Evolutionary conservation across 2,329 filamentous ascomycete species (phyloP).

Genomic region (Hyphodiscus sp.): DNA sequence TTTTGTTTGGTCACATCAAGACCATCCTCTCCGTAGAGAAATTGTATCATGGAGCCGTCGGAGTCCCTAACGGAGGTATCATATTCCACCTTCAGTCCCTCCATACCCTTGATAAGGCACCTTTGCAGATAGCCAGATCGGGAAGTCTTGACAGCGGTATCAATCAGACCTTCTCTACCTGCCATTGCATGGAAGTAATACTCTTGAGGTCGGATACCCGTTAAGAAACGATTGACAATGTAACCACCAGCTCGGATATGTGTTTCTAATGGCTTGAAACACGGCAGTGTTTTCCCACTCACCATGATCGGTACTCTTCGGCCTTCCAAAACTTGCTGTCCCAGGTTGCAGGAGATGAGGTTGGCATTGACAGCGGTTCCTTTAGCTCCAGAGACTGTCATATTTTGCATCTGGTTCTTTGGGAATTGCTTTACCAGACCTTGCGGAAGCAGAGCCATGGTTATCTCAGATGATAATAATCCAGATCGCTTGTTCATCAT

Average conservation of each 20-base stretch:
- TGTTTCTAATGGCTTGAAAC: slow-evolving; percentile 88
- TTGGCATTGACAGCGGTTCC: slow-evolving; percentile 91
- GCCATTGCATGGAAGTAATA: slow-evolving; percentile 99
- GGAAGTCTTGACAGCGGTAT: slow-evolving; percentile 97
- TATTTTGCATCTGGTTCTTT: slow-evolving; percentile 96
- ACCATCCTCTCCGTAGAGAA: slow-evolving; percentile 94
- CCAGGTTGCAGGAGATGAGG: slow-evolving; percentile 94
- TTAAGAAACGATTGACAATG: slow-evolving; percentile 94
- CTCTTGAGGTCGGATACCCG: slow-evolving; percentile 92
- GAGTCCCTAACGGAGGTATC: slow-evolving; percentile 91
- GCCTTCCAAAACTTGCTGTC: slow-evolving; percentile 93
- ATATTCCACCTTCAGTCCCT: slow-evolving; percentile 86
- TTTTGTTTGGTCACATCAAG: slow-evolving; percentile 92
- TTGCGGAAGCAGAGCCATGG: slow-evolving; percentile 68
- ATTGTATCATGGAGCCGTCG: slow-evolving; percentile 89
- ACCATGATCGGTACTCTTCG: slow-evolving; percentile 95
- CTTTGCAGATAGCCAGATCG: slow-evolving; percentile 94
- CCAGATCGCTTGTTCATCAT: slow-evolving; percentile 69
- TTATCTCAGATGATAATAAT: slow-evolving; percentile 71
- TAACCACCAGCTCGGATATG: slow-evolving; percentile 86
- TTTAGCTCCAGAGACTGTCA: slow-evolving; percentile 96
- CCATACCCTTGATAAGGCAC: slow-evolving; percentile 98
- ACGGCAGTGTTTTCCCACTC: slow-evolving; percentile 91
- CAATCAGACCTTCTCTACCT: slow-evolving; percentile 94
- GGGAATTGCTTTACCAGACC: slow-evolving; percentile 90